Evolutionary conservation across 495 filamentous ascomycete genomes (phyloP).

Genomic region (Baudoinia panamericana): DNA sequence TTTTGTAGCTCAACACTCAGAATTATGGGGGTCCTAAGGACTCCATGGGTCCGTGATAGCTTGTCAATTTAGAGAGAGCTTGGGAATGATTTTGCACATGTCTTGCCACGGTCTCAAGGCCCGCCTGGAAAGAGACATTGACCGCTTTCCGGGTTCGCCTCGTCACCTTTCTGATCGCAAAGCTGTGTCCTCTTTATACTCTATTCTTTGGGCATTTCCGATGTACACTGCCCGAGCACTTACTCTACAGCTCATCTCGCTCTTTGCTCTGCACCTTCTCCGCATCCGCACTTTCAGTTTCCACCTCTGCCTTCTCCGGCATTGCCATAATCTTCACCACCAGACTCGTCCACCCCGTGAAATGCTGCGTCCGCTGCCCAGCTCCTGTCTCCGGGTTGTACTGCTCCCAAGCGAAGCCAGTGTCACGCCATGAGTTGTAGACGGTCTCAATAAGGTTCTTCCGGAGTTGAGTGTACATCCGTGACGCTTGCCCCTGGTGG

Average conservation of each 20-base stretch:
- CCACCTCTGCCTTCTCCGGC: conserved; percentile 42
- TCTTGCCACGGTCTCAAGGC: too few relatives aligned
- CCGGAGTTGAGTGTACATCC: conserved; percentile 63
- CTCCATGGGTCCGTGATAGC: too few relatives aligned
- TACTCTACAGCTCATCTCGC: conserved; percentile 3
- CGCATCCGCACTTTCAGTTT: conserved; percentile 11
- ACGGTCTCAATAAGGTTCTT: conserved; percentile 82
- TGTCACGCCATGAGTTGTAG: conserved; percentile 73
- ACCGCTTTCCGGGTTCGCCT: too few relatives aligned
- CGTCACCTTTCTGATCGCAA: too few relatives aligned
- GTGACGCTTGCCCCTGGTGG: conserved; percentile 52
- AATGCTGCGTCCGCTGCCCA: conserved; percentile 93
- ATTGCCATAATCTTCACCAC: conserved; percentile 97
- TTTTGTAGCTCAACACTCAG: too few relatives aligned
- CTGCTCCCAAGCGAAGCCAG: conserved; percentile 97
- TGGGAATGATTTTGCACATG: too few relatives aligned
- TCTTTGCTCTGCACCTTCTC: neutral
- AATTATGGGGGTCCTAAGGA: too few relatives aligned
- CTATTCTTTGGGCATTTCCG: too few relatives aligned
- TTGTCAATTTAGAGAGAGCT: too few relatives aligned
- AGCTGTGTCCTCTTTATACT: too few relatives aligned
- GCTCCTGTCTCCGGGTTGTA: conserved; percentile 87
- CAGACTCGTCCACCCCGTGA: conserved; percentile 94
- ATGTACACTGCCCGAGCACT: too few relatives aligned
- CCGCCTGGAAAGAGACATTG: too few relatives aligned